Percentiles rank a stretch among this genome's conserved stretches.
Conservation (phyloP, 2,329 filamentous ascomycete genomes). For the Pseudocercospora fijiensis region DNA sequence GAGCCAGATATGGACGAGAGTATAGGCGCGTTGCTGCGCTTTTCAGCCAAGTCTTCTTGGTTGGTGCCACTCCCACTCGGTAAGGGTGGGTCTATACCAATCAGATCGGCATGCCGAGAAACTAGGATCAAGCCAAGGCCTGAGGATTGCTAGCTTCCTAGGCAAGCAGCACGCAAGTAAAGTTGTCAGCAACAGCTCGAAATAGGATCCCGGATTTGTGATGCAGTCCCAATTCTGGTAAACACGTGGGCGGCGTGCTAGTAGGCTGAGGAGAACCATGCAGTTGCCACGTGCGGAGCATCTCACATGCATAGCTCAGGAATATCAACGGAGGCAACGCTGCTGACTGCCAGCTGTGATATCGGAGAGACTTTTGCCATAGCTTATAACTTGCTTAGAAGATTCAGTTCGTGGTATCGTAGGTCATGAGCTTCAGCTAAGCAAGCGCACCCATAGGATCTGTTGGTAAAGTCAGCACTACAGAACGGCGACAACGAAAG, state of each 20-base stretch:
- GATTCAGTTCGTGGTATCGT: not conserved
- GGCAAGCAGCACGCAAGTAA: not conserved
- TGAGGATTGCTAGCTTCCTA: not conserved
- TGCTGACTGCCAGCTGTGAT: not conserved
- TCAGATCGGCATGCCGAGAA: not conserved
- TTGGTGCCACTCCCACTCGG: not conserved
- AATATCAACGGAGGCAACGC: no score
- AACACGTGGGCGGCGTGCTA: not conserved
- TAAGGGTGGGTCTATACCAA: slow-evolving; percentile 1
- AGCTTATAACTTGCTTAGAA: not conserved
- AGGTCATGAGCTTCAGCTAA: slow-evolving; percentile 16
- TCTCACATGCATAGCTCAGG: not conserved
- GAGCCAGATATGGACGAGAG: not conserved
- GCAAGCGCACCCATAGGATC: slow-evolving; percentile 44
- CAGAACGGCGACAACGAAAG: not conserved
- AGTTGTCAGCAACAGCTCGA: not conserved
- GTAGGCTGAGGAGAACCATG: not conserved
- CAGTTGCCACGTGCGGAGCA: not conserved
- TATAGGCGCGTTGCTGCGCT: not conserved
- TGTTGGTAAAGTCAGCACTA: not conserved
- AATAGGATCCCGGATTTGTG: not conserved
- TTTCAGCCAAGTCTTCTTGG: not conserved
- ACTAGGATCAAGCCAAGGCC: not conserved
- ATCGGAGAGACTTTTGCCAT: not conserved
- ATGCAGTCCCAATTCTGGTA: not conserved